Evolutionary conservation across 805 yeast species (phyloP), one percentile per base, ranked within the genome.

Genomic region (Myxozyma kluyveri): DNA sequence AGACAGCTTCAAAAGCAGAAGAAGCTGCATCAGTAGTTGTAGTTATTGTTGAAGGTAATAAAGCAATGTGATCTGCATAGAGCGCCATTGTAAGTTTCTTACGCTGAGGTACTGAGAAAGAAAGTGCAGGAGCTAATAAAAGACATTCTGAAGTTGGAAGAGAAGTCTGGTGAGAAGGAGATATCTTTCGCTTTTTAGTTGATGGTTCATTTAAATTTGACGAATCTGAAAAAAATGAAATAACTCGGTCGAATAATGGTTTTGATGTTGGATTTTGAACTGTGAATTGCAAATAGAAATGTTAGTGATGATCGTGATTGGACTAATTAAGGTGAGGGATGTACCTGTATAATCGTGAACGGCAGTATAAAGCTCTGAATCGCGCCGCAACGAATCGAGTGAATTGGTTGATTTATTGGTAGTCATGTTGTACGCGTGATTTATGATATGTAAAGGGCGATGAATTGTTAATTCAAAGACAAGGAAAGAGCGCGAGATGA

Each of bases 81-180:
- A 59, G 21, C 2, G 46, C 49, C 6, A 60, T 23, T 4, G 63
- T 31, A 35, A 48, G 47, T 45, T 60, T 60, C 47, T 59, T 59
- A 40, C 63, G 61, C 36, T 43, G 53, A 4, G 63, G 63, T 18
- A 50, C 50, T 23, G 58, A 45, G 24, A 60, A 56, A 10, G 63
- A 59, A 18, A 60, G 36, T 21, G 47, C 52, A 12, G 48, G 54
- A 10, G 39, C 19, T 17, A 35, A 21, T 5, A 35, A 21, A 14
- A 35, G 21, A 35, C 39, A 17, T 35, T 9, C 9, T 14, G 33
- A 9, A 9, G 33, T 14, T 29, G 33, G 14, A 9, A 9, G 33
- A 9, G 33, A 9, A 9, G 33, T 29, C 14, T 18, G 18, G 14
- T 14, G 19, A 17, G 46, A n/a, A 17, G 45, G 21, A 27, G 45